Conservation (phyloP, 768 basidiomycete genomes). For the Mrakia blollopis region DNA sequence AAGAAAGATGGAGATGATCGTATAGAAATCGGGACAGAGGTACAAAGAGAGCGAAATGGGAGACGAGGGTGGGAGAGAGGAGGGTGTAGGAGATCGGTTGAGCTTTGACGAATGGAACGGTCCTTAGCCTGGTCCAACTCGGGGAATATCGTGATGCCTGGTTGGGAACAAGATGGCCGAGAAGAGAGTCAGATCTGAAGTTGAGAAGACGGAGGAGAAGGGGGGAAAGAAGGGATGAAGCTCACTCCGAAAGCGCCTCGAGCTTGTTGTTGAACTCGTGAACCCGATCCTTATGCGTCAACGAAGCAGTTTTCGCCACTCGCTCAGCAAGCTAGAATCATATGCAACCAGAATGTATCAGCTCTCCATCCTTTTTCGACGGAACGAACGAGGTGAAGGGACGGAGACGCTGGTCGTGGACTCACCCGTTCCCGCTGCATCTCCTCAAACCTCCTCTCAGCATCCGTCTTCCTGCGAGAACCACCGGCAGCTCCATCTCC, state of each 20-base stretch:
- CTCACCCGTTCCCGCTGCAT: constrained; percentile 73
- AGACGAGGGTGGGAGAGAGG: no score
- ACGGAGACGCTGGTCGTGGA: no score
- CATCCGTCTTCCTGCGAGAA: constrained; percentile 65
- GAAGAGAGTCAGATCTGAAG: not conserved
- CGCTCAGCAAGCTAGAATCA: constrained; percentile 59
- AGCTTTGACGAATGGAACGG: not conserved
- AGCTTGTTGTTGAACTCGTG: constrained; percentile 82
- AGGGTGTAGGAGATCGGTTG: not conserved
- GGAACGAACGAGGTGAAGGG: constrained; percentile 13
- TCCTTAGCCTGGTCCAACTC: constrained; percentile 32
- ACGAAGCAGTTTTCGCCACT: constrained; percentile 69
- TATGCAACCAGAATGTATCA: not conserved
- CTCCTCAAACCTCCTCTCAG: constrained; percentile 82
- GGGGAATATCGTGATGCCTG: constrained; percentile 34
- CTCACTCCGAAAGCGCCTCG: constrained; percentile 79
- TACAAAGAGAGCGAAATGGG: constrained; percentile 3
- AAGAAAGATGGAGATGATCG: not conserved
- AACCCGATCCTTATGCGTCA: constrained; percentile 91
- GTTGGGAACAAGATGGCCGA: not conserved
- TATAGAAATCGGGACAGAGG: not conserved
- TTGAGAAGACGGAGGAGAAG: not conserved
- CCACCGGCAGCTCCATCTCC: constrained; percentile 53
- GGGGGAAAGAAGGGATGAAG: not conserved
- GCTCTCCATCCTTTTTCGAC: constrained; percentile 18